Base-by-base conservation (phyloP, 2,329 filamentous ascomycete genomes). In the Lojkania enalia region DNA sequence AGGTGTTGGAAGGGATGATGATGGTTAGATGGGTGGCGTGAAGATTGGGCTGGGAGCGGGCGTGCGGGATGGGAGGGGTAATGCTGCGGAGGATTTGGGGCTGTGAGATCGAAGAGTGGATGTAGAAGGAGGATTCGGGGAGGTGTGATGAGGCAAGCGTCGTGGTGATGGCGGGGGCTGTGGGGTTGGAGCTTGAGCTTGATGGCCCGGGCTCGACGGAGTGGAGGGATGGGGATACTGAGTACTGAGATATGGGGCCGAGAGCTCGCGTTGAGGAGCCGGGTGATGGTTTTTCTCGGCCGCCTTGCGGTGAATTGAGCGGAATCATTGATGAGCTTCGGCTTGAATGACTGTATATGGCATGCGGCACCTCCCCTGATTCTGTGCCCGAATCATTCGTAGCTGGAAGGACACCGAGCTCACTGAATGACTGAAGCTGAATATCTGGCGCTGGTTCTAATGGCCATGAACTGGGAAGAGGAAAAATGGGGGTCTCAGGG, bases 51-150 rank as follows among this genome's bases (percentile, higher is more conserved):
- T n/a, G n/a, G n/a, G n/a, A n/a, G n/a, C n/a, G n/a, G n/a, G n/a
- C n/a, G n/a, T n/a, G n/a, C n/a, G 25, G 25, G 21, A 18, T 20
- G n/a, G 36, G 36, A 20, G 36, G 15, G 36, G 36, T 39, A 15
- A 35, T 35, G 31, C 9, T 9, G 31, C 7, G 15, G 12, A 15
- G 31, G 16, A 35, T 7, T 13, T 18, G 31, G 31, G 16, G 16
- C 9, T 7, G 16, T 9, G 31, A 35, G 31, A 9, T 9, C 16
- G 36, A 9, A 19, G 33, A 21, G 33, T 20, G 9, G 33, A 9
- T 36, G 5, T 9, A 5, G 15, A 36, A 9, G 33, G 33, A 36
- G 33, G 6, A 19, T 19, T 6, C 6, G 33, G 5, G 33, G 33
- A 15, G 33, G 18, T 15, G 15, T 9, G 25, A 7, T 27, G 7